phyloP scores from a whole-genome alignment of 495 filamentous ascomycete species.

The Penicillium samsonianum region DNA sequence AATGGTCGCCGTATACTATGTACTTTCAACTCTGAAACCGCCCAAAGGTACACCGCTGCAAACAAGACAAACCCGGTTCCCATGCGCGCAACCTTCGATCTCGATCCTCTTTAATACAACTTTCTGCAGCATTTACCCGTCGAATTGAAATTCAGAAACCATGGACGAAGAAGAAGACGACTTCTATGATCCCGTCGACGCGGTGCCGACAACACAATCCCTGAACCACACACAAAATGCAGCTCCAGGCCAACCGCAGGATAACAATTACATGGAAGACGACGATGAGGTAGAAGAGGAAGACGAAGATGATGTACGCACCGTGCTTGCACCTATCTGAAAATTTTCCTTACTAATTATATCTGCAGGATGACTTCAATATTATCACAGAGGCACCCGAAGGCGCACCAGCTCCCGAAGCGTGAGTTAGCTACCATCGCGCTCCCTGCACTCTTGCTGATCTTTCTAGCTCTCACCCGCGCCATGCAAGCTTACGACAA shows the following conservation, averaged over 20 bases:
- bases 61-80: constrained; percentile 40
- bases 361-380: constrained; percentile 73
- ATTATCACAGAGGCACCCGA: constrained; percentile 89
- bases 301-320: constrained; percentile 59
- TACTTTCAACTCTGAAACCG: not conserved
- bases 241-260: constrained; percentile 28
- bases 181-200: constrained; percentile 54
- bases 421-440: constrained; percentile 30
- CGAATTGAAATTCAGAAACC: constrained; percentile 19
- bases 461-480: constrained; percentile 39
- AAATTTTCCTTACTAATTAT: constrained; percentile 7
- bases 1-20: too few species aligned
- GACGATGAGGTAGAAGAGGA: constrained; percentile 76
- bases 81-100: constrained; percentile 26
- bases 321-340: constrained; percentile 15
- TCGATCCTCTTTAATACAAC: constrained; percentile 20
- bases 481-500: constrained; percentile 55
- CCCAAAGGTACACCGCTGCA: constrained; percentile 19
- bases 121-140: constrained; percentile 18
- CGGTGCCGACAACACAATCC: constrained; percentile 34
- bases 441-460: constrained; percentile 17
- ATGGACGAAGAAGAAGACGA: constrained; percentile 59
- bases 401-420: constrained; percentile 68
- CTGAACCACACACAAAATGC: constrained; percentile 29
- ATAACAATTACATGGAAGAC: constrained; percentile 64